A percentile compares a stretch with the other conserved stretches of the same genome.
These are phyloP conservation scores for Quercus phellos DNA, from an alignment of 331 rosid genomes.

Conservation along the genomic window DNA sequence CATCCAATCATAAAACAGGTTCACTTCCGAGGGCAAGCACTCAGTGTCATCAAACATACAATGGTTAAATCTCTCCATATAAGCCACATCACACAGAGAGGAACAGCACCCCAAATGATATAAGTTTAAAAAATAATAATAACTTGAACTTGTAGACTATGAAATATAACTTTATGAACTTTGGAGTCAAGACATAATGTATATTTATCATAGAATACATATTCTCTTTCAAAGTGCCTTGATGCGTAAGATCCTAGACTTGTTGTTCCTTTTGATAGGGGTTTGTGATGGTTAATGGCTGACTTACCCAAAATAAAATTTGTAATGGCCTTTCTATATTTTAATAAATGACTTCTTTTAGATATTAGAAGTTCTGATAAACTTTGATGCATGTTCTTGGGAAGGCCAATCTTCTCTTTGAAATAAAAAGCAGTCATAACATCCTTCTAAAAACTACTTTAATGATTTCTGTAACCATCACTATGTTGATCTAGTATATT, in stretches of 20 bases:
- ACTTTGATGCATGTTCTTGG: background rate
- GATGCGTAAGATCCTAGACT: background rate
- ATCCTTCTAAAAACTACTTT: background rate
- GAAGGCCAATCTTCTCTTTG: background rate
- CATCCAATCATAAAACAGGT: too few relatives aligned
- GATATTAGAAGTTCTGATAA: background rate
- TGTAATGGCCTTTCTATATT: background rate
- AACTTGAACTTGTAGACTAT: background rate
- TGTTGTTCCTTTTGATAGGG: background rate
- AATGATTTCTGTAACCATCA: background rate
- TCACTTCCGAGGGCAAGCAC: too few relatives aligned
- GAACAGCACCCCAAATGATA: background rate
- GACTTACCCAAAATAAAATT: background rate
- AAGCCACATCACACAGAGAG: too few relatives aligned
- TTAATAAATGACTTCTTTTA: background rate
- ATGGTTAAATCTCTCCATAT: too few relatives aligned
- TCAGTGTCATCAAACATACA: too few relatives aligned
- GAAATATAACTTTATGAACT: background rate
- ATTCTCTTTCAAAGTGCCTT: background rate
- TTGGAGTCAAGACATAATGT: background rate
- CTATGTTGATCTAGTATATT: background rate
- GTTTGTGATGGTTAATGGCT: too few relatives aligned
- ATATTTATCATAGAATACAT: background rate
- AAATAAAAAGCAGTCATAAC: background rate
- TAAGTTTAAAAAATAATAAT: background rate